These are phyloP conservation scores for Populus alba DNA, from an alignment of 345 rosid species.

Conservation along the genomic window DNA sequence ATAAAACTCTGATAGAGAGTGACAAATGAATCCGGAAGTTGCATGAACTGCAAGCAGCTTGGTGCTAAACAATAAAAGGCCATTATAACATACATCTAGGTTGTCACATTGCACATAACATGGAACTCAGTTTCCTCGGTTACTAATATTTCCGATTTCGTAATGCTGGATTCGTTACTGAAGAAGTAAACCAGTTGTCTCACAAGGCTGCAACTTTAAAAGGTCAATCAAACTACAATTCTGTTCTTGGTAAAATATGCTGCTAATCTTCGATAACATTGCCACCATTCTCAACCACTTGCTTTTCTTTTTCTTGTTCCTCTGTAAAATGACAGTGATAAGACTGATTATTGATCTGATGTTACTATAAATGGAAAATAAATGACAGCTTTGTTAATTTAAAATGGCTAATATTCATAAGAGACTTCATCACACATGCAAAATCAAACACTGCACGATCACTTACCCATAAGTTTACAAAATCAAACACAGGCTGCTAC, in stretches of 20 bases:
- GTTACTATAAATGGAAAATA: background rate
- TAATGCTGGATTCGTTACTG: background rate
- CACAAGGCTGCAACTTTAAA: background rate
- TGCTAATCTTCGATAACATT: constrained; percentile 31
- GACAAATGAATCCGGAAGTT: background rate
- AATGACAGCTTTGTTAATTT: background rate
- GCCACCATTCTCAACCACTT: constrained; percentile 38
- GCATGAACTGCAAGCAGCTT: background rate
- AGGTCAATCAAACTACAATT: background rate
- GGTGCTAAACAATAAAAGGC: too few relatives aligned
- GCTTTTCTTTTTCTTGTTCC: constrained; percentile 63
- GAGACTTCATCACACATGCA: background rate
- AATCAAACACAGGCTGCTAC: background rate
- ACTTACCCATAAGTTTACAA: constrained; percentile 66
- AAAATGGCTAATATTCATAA: background rate
- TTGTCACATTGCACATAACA: background rate
- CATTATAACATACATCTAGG: background rate
- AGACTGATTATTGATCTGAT: background rate
- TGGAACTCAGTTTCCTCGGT: background rate
- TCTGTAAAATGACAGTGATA: constrained; percentile 39
- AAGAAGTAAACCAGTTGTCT: background rate
- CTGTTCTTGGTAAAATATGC: background rate
- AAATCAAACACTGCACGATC: background rate
- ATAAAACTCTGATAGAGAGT: background rate
- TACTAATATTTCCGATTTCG: background rate